Conservation (phyloP, 78 protist species). For the Dictyostelium intermedium region DNA sequence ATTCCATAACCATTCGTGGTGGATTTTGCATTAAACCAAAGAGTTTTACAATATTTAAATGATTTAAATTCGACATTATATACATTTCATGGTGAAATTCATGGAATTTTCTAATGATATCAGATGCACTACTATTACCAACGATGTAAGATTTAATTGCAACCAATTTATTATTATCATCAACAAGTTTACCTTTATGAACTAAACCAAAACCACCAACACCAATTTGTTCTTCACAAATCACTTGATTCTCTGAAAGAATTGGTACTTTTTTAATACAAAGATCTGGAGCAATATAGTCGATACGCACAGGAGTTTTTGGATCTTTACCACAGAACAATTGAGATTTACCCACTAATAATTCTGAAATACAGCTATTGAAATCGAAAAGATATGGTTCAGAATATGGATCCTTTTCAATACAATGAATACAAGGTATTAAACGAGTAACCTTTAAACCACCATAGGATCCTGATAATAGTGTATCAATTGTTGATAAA, state of each 20-base stretch:
- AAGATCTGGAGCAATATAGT: slow-evolving; percentile 71
- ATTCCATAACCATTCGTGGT: slow-evolving; percentile 77
- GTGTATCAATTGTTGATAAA: slow-evolving; percentile 43
- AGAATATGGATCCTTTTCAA: not conserved
- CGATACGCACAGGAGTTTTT: slow-evolving; percentile 31
- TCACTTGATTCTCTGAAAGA: slow-evolving; percentile 5
- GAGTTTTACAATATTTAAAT: slow-evolving; percentile 66
- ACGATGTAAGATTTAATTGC: slow-evolving; percentile 59
- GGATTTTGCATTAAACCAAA: slow-evolving; percentile 72
- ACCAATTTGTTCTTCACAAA: slow-evolving; percentile 62
- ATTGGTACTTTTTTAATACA: slow-evolving; percentile 41
- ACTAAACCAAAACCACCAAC: slow-evolving; percentile 77
- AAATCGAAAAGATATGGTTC: slow-evolving; percentile 63
- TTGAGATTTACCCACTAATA: slow-evolving; percentile 31
- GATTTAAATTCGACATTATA: slow-evolving; percentile 56
- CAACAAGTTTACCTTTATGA: slow-evolving; percentile 29
- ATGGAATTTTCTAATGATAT: slow-evolving; percentile 45
- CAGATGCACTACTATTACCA: slow-evolving; percentile 7
- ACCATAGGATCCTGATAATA: slow-evolving; percentile 21
- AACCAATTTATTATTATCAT: slow-evolving; percentile 2
- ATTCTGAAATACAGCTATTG: slow-evolving; percentile 21
- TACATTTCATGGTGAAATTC: slow-evolving; percentile 80
- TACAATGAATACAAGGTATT: slow-evolving; percentile 76
- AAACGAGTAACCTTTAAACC: slow-evolving; percentile 12
- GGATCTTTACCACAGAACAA: slow-evolving; percentile 56